Conservation (phyloP, 2,329 filamentous ascomycete genomes). For the Parafenestella ontariensis region DNA sequence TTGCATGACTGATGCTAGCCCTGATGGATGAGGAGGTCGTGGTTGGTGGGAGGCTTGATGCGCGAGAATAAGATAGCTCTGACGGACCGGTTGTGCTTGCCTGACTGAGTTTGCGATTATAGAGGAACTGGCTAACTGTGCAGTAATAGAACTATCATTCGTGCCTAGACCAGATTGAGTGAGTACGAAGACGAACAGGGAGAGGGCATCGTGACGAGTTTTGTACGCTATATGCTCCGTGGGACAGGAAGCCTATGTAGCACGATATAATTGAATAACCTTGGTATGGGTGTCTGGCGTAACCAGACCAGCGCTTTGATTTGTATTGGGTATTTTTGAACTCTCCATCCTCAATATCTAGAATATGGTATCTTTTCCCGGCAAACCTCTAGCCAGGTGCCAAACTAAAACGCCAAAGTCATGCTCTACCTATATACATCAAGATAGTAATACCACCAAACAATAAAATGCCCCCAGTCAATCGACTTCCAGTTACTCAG, state of each 20-base stretch:
- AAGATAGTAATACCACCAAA: neutral
- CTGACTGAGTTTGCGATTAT: neutral
- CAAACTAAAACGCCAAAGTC: neutral
- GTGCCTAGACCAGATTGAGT: neutral
- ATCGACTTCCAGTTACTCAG: neutral
- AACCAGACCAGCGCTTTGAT: too few species aligned
- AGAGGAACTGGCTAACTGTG: neutral
- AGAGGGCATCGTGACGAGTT: neutral
- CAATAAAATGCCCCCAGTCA: too few species aligned
- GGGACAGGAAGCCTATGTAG: neutral
- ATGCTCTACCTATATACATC: neutral
- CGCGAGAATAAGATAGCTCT: slow-evolving; percentile 26
- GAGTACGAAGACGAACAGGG: neutral
- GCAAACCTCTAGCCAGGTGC: neutral
- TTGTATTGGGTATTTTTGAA: neutral
- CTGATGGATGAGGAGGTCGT: slow-evolving; percentile 3
- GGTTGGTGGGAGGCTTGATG: slow-evolving; percentile 11
- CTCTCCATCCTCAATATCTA: neutral
- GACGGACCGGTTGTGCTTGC: neutral
- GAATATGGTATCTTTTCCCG: slow-evolving; percentile 1
- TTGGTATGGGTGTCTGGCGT: neutral
- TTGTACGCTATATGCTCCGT: neutral
- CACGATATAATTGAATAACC: neutral
- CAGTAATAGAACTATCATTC: neutral
- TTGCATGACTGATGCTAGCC: slow-evolving; percentile 18